A percentile compares a stretch with the other conserved stretches of the same genome.
Conservation (phyloP, 495 filamentous ascomycete species). For the Hypoxylon intermedium region DNA sequence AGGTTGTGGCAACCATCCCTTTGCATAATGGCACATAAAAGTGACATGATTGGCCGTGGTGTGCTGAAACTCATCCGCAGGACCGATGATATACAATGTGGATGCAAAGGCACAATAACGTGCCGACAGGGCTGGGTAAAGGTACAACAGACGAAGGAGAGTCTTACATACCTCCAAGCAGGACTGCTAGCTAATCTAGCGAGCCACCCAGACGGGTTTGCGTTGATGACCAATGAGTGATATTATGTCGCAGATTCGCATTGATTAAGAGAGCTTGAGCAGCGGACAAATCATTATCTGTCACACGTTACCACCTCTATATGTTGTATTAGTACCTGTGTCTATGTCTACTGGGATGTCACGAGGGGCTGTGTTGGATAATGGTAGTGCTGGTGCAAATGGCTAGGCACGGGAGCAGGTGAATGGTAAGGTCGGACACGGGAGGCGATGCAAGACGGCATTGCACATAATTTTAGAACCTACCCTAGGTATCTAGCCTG, state of each 20-base stretch:
- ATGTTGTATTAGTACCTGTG: constrained; percentile 29
- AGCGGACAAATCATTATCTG: constrained; percentile 2
- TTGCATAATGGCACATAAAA: constrained; percentile 32
- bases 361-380: constrained; percentile 10
- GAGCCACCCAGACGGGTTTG: constrained; percentile 12
- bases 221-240: constrained; percentile 7
- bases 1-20: constrained; percentile 23
- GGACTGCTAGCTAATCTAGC: constrained; percentile 8
- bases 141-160: constrained; percentile 27
- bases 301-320: constrained; percentile 14
- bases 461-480: constrained; percentile 26
- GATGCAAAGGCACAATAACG: constrained; percentile 42
- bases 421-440: constrained; percentile 28
- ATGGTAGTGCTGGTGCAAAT: constrained; percentile 11
- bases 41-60: constrained; percentile 48
- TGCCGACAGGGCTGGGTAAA: constrained; percentile 46
- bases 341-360: constrained; percentile 17
- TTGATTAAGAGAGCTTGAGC: constrained; percentile 14
- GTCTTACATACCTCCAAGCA: constrained; percentile 39
- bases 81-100: constrained; percentile 49
- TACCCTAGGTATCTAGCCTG: constrained; percentile 16
- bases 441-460: constrained; percentile 3
- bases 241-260: constrained; percentile 19
- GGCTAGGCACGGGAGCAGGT: constrained; percentile 11
- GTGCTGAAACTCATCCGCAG: constrained; percentile 49